Percentiles rank a stretch among this genome's conserved stretches.
Evolutionary conservation across 495 filamentous ascomycete genomes (phyloP).

Genomic region (Letharia lupina): DNA sequence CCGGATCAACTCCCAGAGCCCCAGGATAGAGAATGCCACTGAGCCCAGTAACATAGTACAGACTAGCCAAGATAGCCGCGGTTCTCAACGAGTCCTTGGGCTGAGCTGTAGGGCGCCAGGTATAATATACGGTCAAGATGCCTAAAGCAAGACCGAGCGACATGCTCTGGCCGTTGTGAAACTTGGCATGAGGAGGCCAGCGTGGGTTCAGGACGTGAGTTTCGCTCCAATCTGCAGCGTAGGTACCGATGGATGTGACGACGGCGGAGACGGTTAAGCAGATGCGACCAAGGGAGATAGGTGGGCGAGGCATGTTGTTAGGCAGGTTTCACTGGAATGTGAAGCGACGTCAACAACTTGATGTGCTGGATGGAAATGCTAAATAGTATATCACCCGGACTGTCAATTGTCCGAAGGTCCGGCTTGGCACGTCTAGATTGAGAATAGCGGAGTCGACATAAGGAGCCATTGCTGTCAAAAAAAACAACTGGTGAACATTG

Average conservation of each 20-base stretch:
- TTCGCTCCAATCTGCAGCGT: slow-evolving; percentile 41
- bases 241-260: slow-evolving; percentile 35
- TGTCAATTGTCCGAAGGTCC: not conserved
- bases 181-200: slow-evolving; percentile 50
- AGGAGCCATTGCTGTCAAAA: too few relatives aligned
- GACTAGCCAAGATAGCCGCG: slow-evolving; percentile 37
- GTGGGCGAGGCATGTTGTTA: not conserved
- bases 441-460: too few relatives aligned
- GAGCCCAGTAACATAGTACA: slow-evolving; percentile 46
- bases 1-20: slow-evolving; percentile 43
- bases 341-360: too few relatives aligned
- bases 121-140: slow-evolving; percentile 42
- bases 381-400: too few relatives aligned
- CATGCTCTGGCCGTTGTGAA: slow-evolving; percentile 51
- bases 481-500: too few relatives aligned
- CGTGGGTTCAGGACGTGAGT: slow-evolving; percentile 48
- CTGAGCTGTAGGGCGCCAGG: slow-evolving; percentile 30
- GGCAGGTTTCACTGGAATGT: not conserved
- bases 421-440: not conserved
- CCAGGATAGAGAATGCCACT: slow-evolving; percentile 42
- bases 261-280: slow-evolving; percentile 40
- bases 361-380: too few relatives aligned
- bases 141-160: slow-evolving; percentile 39
- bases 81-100: slow-evolving; percentile 22
- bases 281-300: slow-evolving; percentile 29